Evolutionary conservation across 2,329 filamentous ascomycete species (phyloP).

Genomic region (Parascedosporium putredinis): DNA sequence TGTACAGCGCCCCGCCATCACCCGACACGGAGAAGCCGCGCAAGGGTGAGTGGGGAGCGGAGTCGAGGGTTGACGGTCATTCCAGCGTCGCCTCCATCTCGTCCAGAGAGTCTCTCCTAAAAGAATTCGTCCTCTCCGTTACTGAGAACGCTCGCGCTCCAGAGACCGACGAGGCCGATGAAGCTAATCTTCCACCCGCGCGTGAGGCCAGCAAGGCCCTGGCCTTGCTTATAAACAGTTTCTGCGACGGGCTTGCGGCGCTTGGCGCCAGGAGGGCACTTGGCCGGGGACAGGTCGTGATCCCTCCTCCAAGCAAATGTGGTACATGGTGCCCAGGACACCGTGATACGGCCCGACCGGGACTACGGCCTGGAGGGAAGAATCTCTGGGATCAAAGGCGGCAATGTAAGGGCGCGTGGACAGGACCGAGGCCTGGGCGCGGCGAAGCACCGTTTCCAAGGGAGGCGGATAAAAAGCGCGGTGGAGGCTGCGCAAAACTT

Average conservation of each 20-base stretch:
- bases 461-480: conserved; percentile 78
- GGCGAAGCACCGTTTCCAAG: conserved; percentile 83
- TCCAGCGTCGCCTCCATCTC: neutral
- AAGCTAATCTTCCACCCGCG: conserved; percentile 69
- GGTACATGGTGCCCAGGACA: conserved; percentile 85
- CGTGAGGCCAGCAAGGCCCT: conserved; percentile 59
- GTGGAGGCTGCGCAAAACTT: conserved; percentile 71
- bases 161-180: conserved; percentile 66
- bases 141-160: conserved; percentile 57
- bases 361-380: conserved; percentile 61
- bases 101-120: neutral
- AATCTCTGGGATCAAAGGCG: conserved; percentile 33
- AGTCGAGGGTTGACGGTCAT: too few relatives aligned
- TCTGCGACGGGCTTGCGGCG: conserved; percentile 16
- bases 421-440: conserved; percentile 72
- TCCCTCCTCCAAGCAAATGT: conserved; percentile 77
- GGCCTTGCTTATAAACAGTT: conserved; percentile 45
- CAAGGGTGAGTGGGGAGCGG: too few relatives aligned
- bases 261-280: conserved; percentile 4
- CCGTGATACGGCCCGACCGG: conserved; percentile 72
- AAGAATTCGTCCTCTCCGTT: conserved; percentile 28
- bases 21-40: too few relatives aligned
- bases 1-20: too few relatives aligned
- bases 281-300: conserved; percentile 23
- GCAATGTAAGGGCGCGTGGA: conserved; percentile 39